A percentile compares a stretch with the other conserved stretches of the same genome.
phyloP scores from a whole-genome alignment of 352 stramenopile species.

The Halophytophthora polymorphica region DNA sequence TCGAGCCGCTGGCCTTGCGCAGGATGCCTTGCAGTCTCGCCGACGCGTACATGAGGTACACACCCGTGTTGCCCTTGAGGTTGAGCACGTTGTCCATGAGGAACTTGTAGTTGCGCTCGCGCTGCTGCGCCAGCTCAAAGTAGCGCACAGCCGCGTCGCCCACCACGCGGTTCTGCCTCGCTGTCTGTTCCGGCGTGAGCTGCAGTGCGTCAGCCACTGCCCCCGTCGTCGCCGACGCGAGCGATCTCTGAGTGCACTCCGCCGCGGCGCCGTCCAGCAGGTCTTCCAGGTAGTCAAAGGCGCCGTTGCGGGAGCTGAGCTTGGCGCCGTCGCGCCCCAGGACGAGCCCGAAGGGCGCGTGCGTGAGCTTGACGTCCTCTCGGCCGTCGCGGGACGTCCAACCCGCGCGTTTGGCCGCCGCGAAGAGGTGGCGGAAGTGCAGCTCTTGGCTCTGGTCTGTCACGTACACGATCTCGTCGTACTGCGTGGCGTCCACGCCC shows the following conservation, averaged over 20 bases:
- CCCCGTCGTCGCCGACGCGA: conserved; percentile 34
- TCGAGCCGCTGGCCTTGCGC: conserved; percentile 45
- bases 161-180: conserved; percentile 47
- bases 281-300: conserved; percentile 75
- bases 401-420: conserved; percentile 45
- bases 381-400: conserved; percentile 33
- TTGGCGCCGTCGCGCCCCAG: conserved; percentile 75
- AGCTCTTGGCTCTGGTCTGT: conserved; percentile 78
- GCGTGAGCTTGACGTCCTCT: conserved; percentile 51
- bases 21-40: conserved; percentile 73
- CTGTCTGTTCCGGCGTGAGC: conserved; percentile 20
- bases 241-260: conserved; percentile 62
- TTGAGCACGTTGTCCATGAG: conserved; percentile 78
- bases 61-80: conserved; percentile 80
- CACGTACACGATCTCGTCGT: conserved; percentile 82
- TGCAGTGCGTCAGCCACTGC: conserved; percentile 18
- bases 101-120: conserved; percentile 86
- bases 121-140: conserved; percentile 82
- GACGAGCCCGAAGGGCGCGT: conserved; percentile 80
- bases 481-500: conserved; percentile 54
- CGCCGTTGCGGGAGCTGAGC: conserved; percentile 78
- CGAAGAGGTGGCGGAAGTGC: conserved; percentile 80
- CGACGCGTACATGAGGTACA: conserved; percentile 83
- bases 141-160: conserved; percentile 79
- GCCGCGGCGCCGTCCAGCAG: conserved; percentile 59